Evolutionary conservation across 2,329 filamentous ascomycete genomes (phyloP), one percentile per base, ranked within the genome.

Genomic region (Apiospora sp.): DNA sequence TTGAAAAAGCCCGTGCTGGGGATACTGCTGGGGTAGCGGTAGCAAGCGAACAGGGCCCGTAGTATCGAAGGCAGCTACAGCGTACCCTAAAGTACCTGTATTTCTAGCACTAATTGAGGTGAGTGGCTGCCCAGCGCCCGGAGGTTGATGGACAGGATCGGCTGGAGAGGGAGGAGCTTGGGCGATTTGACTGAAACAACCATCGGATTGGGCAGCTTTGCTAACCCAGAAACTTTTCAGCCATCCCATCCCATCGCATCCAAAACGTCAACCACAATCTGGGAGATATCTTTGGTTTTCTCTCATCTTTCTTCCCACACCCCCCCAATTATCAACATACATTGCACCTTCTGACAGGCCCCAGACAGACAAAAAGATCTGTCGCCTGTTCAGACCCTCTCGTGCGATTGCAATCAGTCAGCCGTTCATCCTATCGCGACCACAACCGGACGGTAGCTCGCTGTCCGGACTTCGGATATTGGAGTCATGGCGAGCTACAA

Each of bases 401-500:
- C 58, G 58, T 41, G 19, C 34, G 8, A 64, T 64, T 22, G 34
- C 58, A 64, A 41, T 41, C 58, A 64, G 58, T 22, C 58, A 41
- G 19, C 58, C 22, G 58, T 41, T 64, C 34, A 41, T 64, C 58
- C 34, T 22, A 41, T 64, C 58, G 58, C 58, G 58, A 64, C 58
- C 58, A 64, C 51, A 24, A 22, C 19, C 10, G 58, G 58, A 64
- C 58, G 58, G 58, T 64, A 64, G 58, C 58, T 64, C 58, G 58
- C 58, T 64, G 58, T 64, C 67, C 67, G 44, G 41, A 68, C 67
- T 68, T 44, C 67, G 41, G 37, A 46, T 27, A 68, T 49, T 22
- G 37, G 43, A 70, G 49, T 71, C 76, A 82, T 82, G 81, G 81
- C 81, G 76, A 81, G 78, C 80, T 82, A 81, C 76, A 78, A 76